Percentiles rank a stretch among this genome's conserved stretches.
phyloP scores from a whole-genome alignment of 192 early-diverging fungal genomes.

The Umbelopsis vinacea region DNA sequence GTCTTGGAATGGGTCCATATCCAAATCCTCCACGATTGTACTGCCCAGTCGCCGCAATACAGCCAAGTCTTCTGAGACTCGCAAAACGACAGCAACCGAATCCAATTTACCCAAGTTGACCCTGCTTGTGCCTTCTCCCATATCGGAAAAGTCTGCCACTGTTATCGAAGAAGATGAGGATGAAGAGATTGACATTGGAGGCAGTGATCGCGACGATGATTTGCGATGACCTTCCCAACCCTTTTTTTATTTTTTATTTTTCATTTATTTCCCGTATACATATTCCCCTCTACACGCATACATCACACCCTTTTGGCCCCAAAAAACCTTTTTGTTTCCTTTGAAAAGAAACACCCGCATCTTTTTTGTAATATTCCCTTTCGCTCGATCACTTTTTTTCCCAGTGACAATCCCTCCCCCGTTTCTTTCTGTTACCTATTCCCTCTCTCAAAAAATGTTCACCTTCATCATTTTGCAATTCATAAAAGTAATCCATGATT shows the following conservation, averaged over 20 bases:
- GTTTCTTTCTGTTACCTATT: neutral
- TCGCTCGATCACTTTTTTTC: neutral
- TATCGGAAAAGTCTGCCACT: neutral
- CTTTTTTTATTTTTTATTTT: too few species aligned
- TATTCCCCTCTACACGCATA: neutral
- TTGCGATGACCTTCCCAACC: slow-evolving; percentile 43
- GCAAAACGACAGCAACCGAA: neutral
- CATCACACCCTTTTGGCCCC: neutral
- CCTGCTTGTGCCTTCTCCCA: slow-evolving; percentile 8
- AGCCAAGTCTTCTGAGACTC: neutral
- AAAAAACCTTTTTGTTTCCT: neutral
- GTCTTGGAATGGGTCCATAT: slow-evolving; percentile 25
- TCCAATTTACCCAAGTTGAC: neutral
- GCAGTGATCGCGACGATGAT: slow-evolving; percentile 58
- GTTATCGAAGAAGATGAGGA: slow-evolving; percentile 43
- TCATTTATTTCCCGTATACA: neutral
- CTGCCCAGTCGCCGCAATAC: slow-evolving; percentile 7
- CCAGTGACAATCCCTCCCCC: neutral
- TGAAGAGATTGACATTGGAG: slow-evolving; percentile 61
- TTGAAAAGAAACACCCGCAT: neutral
- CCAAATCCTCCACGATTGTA: slow-evolving; percentile 10
- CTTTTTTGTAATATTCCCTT: slow-evolving; percentile 2
- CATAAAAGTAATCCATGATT: slow-evolving; percentile 22
- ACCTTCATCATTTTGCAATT: neutral
- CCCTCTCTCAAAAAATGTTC: neutral